Percentiles rank a stretch among this genome's conserved stretches.
These are phyloP conservation scores for Penicillium paxilli DNA, from an alignment of 495 filamentous ascomycete genomes.

Conservation along the genomic window DNA sequence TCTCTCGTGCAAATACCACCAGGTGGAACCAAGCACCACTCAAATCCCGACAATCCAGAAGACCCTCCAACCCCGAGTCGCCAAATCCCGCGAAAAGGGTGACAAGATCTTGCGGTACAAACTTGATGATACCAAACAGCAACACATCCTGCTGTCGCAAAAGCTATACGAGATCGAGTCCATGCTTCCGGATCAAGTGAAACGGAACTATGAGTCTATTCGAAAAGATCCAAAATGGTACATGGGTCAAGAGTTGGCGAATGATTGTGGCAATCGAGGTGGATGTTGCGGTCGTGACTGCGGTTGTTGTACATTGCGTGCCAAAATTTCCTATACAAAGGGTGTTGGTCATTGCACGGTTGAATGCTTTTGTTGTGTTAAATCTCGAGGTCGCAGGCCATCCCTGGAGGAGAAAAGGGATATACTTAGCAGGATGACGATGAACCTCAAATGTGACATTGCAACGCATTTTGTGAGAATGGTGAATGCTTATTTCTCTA, in stretches of 20 bases:
- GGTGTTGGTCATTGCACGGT: neutral
- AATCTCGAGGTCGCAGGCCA: neutral
- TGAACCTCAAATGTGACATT: neutral
- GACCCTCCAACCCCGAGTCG: neutral
- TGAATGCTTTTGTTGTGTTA: neutral
- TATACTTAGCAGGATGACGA: neutral
- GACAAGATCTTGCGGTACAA: neutral
- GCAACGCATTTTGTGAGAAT: neutral
- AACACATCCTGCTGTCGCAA: neutral
- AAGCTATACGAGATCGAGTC: neutral
- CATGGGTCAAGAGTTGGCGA: conserved; percentile 2
- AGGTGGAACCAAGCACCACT: no score
- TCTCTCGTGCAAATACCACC: no score
- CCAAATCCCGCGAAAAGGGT: neutral
- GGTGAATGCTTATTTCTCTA: neutral
- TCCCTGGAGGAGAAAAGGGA: neutral
- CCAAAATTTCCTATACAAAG: neutral
- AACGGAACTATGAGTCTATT: neutral
- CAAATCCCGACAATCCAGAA: no score
- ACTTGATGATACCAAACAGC: neutral
- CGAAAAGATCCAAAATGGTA: neutral
- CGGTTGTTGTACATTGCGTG: neutral
- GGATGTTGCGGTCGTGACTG: conserved; percentile 3
- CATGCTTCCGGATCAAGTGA: neutral
- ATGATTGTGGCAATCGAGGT: neutral